Base-by-base conservation (phyloP, 2,329 filamentous ascomycete genomes). In the Albifimbria verrucaria region DNA sequence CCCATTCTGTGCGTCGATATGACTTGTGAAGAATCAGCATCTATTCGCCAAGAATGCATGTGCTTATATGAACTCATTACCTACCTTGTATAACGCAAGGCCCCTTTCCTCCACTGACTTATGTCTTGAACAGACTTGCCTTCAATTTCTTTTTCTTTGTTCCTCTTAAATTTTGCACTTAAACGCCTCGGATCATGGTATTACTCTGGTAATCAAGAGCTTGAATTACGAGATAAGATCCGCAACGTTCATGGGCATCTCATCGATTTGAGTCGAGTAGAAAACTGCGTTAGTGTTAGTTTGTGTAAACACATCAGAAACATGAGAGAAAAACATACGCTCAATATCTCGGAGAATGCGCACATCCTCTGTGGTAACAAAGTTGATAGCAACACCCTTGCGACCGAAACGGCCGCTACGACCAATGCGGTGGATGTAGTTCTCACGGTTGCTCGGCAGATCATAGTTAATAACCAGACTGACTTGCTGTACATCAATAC, bases 381-480 rank as follows among this genome's bases (percentile, higher is more conserved):
- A 99, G 79, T 99, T 99, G 81, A 99, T 99, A 36, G 94, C 94
- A 60, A 99, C 94, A 82, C 94, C 94, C 80, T 99, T 99, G 66
- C 94, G 86, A 65, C 94, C 94, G 66, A 99, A 99, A 62, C 94
- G 86, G 63, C 94, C 94, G 69, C 90, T 94, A 69, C 94, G 87
- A 69, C 94, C 94, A 65, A 99, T 99, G 64, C 94, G 88, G 79
- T 99, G 94, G 73, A 99, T 97, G 75, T 99, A 99, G 78, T 99
- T 99, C 77, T 99, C 94, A 81, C 94, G 92, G 75, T 99, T 97
- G 75, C 89, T 94, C 3, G 94, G 94, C 55, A 99, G 80, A 71
- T 99, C 94, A 73, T 99, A 99, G 79, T 99, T 99, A 81, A 99
- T 99, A 57, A 99, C 94, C 67, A 99, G 78, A 56, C 90, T 95